Evolutionary conservation across 768 basidiomycete genomes (phyloP).

Genomic region (Amanita pallidorosea): DNA sequence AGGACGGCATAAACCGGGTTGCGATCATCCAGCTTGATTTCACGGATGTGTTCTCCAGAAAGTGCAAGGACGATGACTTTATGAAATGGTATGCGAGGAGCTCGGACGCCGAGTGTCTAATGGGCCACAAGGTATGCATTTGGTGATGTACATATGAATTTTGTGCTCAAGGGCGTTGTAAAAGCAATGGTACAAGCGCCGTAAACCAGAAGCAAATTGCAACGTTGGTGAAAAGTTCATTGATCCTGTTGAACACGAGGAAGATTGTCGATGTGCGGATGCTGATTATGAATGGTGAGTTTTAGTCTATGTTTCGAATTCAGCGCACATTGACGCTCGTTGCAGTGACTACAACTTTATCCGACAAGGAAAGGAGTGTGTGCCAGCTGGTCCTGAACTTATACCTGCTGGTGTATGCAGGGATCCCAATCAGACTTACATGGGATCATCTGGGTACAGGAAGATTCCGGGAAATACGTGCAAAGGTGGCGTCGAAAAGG

Average conservation of each 20-base stretch:
- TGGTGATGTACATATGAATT: background rate
- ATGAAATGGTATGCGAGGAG: constrained; percentile 83
- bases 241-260: constrained; percentile 78
- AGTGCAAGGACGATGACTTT: constrained; percentile 66
- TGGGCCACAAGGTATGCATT: constrained; percentile 78
- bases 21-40: constrained; percentile 82
- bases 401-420: constrained; percentile 70
- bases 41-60: constrained; percentile 45
- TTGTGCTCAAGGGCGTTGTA: background rate
- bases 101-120: constrained; percentile 63
- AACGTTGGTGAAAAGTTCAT: constrained; percentile 85
- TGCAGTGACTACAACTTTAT: constrained; percentile 84
- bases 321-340: constrained; percentile 3
- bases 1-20: constrained; percentile 42
- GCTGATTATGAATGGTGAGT: constrained; percentile 89
- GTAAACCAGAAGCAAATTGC: constrained; percentile 77
- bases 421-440: constrained; percentile 48
- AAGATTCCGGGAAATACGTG: constrained; percentile 92
- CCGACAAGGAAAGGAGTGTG: constrained; percentile 62
- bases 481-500: constrained; percentile 58
- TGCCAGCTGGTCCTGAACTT: constrained; percentile 80
- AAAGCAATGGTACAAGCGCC: constrained; percentile 89
- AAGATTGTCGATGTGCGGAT: constrained; percentile 73
- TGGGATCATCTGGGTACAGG: constrained; percentile 87
- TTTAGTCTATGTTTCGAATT: background rate